These are phyloP conservation scores for Suillus decipiens DNA, from an alignment of 768 basidiomycete species.

Conservation along the genomic window DNA sequence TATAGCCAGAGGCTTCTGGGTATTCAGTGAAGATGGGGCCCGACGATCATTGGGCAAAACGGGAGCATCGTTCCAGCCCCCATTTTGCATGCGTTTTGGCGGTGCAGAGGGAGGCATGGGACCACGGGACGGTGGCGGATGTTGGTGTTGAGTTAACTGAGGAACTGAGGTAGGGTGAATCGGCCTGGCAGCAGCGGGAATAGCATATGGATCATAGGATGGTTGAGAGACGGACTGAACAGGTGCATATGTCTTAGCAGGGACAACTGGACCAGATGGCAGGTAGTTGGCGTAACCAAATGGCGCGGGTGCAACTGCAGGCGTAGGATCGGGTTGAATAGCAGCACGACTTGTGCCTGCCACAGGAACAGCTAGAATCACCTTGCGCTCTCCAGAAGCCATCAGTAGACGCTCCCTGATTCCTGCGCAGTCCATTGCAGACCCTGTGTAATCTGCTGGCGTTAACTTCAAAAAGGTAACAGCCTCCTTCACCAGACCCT, in stretches of 20 bases:
- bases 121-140: constrained; percentile 46
- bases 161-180: constrained; percentile 29
- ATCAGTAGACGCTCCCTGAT: constrained; percentile 49
- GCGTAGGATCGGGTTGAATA: constrained; percentile 31
- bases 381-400: constrained; percentile 33
- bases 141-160: constrained; percentile 41
- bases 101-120: constrained; percentile 48
- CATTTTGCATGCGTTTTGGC: constrained; percentile 65
- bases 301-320: constrained; percentile 5
- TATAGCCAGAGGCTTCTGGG: constrained; percentile 69
- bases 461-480: constrained; percentile 76
- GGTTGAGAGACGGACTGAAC: constrained; percentile 20
- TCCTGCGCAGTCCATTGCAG: constrained; percentile 43
- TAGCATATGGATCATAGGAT: neutral
- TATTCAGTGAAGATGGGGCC: constrained; percentile 48
- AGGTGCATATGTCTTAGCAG: constrained; percentile 37
- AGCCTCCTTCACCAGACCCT: constrained; percentile 87
- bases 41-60: constrained; percentile 47
- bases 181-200: constrained; percentile 24
- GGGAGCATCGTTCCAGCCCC: constrained; percentile 94
- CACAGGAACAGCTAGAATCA: constrained; percentile 15
- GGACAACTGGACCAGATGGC: constrained; percentile 19
- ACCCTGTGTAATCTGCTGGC: constrained; percentile 75
- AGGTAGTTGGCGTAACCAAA: constrained; percentile 10
- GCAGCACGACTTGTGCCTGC: constrained; percentile 31